Evolutionary conservation across 345 rosid species (phyloP).

Genomic region (Sonneratia caseolaris): DNA sequence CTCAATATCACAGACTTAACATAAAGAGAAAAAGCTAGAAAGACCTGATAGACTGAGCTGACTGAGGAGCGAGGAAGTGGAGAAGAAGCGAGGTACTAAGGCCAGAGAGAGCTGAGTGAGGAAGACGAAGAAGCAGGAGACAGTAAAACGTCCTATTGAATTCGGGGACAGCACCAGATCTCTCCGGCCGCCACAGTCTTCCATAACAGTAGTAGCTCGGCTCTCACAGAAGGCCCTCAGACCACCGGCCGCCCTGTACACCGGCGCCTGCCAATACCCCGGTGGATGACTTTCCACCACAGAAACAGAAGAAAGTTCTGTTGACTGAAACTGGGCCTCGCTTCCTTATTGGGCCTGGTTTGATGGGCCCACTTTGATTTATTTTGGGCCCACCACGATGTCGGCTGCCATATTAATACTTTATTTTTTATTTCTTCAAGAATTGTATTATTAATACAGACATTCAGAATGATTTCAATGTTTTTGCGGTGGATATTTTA

Average conservation of each 20-base stretch:
- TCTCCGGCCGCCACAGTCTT: slow-evolving; percentile 9
- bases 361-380: background rate
- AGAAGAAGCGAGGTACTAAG: slow-evolving; percentile 38
- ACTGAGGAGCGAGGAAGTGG: slow-evolving; percentile 21
- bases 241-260: background rate
- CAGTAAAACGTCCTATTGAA: slow-evolving; percentile 19
- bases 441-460: no score
- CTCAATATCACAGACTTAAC: background rate
- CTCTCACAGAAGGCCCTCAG: background rate
- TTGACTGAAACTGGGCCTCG: background rate
- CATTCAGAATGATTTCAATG: background rate
- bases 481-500: no score
- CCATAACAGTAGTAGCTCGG: slow-evolving; percentile 18
- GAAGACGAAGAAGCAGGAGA: slow-evolving; percentile 31
- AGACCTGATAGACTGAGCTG: slow-evolving; percentile 43
- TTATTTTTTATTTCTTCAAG: background rate
- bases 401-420: background rate
- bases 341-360: background rate
- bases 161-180: background rate
- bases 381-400: no score
- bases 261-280: background rate
- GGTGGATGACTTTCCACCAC: background rate
- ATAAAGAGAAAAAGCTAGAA: background rate
- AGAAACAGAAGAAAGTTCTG: background rate
- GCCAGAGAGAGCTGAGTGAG: slow-evolving; percentile 33